Evolutionary conservation across 2,329 filamentous ascomycete genomes (phyloP).

Genomic region (Metarhizium humberi): DNA sequence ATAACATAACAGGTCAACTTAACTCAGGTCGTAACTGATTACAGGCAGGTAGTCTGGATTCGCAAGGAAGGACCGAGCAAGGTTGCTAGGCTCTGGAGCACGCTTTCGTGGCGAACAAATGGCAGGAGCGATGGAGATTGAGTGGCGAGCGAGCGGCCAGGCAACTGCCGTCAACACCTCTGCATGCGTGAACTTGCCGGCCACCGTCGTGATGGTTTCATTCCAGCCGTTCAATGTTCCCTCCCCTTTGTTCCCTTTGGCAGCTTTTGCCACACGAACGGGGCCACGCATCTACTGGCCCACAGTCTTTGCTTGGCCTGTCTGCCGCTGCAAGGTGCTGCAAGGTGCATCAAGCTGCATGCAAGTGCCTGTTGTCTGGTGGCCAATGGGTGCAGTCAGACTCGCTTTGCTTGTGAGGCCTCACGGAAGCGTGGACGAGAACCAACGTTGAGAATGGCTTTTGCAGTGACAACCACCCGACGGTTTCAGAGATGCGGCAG

Average conservation of each 20-base stretch:
- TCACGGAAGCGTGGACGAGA: not conserved
- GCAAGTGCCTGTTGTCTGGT: not conserved
- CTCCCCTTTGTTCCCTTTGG: not conserved
- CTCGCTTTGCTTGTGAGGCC: not conserved
- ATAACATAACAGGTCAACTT: no score
- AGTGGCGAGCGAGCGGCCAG: no score
- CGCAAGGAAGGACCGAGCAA: no score
- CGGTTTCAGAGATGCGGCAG: not conserved
- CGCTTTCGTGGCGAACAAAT: no score
- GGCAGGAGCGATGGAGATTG: no score
- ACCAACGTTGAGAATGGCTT: not conserved
- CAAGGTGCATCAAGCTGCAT: not conserved
- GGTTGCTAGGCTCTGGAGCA: no score
- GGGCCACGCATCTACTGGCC: not conserved
- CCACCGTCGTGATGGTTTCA: no score
- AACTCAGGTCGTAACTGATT: no score
- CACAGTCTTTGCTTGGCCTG: not conserved
- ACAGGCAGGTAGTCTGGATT: no score
- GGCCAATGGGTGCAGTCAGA: not conserved
- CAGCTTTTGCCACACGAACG: not conserved
- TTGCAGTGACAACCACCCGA: not conserved
- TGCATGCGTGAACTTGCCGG: no score
- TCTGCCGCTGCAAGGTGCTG: not conserved
- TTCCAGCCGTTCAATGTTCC: not conserved
- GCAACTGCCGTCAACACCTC: no score